Base-by-base conservation (phyloP, 345 rosid species). In the Aquilaria sinensis region DNA sequence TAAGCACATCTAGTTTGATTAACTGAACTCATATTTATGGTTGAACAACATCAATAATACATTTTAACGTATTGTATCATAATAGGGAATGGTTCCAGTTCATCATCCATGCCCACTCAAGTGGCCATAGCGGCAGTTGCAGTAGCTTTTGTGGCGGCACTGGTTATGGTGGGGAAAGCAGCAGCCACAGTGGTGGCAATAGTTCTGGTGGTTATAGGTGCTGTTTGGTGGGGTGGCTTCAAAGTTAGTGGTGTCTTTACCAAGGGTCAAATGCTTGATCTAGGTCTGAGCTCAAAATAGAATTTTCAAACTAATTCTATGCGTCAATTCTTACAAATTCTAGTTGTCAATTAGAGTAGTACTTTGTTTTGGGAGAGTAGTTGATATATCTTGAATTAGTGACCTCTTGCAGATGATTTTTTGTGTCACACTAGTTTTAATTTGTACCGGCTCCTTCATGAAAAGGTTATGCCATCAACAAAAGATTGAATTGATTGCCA, bases 71-170 rank as follows among this genome's bases (percentile, higher is more conserved):
- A 78, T 87, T 80, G 76, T 82, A 83, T 82, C 81, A 69, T 87
- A 81, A 81, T 90, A 90, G 97, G 98, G 82, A 83, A 70, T 72
- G 79, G 79, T 84, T 89, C 90, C 85, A 85, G 81, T 71, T 80
- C 92, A 83, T 86, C 89, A 61, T 84, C 66, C 67, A 68, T 85
- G 78, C 81, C 85, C 81, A 82, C 86, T 85, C 92, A 82, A 83
- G 85, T 74, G 83, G 95, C 83, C 75, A 62, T 88, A 75, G 90
- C 77, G 57, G 80, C 87, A 62, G 86, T 70, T 65, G 87, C 86
- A 63, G 80, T 83, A 74, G 89, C 92, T 75, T 78, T 75, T 83
- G 80, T 85, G 82, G 92, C 83, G 54, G 90, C 87, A 67, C 77
- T 85, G 77, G 76, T 77, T 74, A 77, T 82, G 90, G 77, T 81